phyloP scores from a whole-genome alignment of 163 green algal genomes.

The Chlamydomonas reinhardtii region DNA sequence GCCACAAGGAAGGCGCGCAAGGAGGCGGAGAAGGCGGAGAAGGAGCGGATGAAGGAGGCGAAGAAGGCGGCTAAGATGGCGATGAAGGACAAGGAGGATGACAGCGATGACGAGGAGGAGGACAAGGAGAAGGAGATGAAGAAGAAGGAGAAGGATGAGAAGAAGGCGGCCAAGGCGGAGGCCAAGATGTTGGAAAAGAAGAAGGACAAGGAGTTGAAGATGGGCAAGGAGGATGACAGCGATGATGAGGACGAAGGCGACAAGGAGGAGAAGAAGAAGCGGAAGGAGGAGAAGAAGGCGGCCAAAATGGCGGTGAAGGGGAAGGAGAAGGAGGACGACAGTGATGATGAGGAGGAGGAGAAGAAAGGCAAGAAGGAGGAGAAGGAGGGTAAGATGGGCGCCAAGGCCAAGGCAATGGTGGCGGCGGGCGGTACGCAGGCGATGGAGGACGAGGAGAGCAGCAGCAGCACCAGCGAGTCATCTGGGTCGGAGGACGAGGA shows the following conservation, averaged over 20 bases:
- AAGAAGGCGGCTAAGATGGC: neutral
- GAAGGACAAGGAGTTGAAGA: neutral
- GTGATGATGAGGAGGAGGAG: neutral
- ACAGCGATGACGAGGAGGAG: neutral
- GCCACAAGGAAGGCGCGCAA: slow-evolving; percentile 24
- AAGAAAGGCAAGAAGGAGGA: neutral
- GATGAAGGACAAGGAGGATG: neutral
- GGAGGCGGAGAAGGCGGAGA: slow-evolving; percentile 22
- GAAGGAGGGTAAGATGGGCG: neutral
- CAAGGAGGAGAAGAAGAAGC: neutral
- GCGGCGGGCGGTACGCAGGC: neutral
- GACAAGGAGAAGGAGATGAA: neutral
- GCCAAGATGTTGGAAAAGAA: neutral
- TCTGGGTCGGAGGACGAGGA: slow-evolving; percentile 15
- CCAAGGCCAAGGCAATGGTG: neutral
- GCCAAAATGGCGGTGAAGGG: neutral
- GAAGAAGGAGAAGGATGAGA: neutral
- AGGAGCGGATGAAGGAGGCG: neutral
- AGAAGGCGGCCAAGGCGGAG: neutral
- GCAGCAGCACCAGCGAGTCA: slow-evolving; percentile 8
- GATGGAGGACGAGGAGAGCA: neutral
- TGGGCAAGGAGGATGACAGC: neutral
- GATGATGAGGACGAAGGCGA: neutral
- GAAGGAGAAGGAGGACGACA: neutral
- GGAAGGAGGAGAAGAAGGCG: neutral